Evolutionary conservation across 1,284 basidiomycete species (phyloP), one percentile per base, ranked within the genome.

Genomic region (Entoloma clypeatum): DNA sequence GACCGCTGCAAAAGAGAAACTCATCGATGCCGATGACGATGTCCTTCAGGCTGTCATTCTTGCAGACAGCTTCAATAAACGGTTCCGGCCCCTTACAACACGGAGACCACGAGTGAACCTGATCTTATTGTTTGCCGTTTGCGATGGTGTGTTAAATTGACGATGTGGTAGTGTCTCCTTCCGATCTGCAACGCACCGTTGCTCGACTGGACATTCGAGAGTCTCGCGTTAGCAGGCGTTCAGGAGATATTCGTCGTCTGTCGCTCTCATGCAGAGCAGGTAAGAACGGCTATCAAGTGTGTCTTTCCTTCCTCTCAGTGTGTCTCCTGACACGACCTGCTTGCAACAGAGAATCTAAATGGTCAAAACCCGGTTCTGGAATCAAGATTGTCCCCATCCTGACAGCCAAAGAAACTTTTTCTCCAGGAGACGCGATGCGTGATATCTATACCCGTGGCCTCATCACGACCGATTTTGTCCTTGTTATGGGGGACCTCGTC

Each of bases 161-260:
- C n/a, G n/a, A n/a, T n/a, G n/a, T n/a, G n/a, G n/a, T 41, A 92
- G 90, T 95, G 91, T 65, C 75, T 99, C 7, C 73, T 99, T 14
- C 95, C 95, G 0, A 79, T 99, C 49, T 94, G 93, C 66, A 95
- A 95, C 60, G 87, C 89, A 1, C 88, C 94, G 3, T 69, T 99
- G 24, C 74, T 99, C 22, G 86, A 92, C 54, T 98, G 94, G 92
- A 97, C 95, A 2, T 84, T 99, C 49, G 95, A 99, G 64, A 87
- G 87, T 58, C 77, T 99, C 33, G 84, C 90, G 22, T 72, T 93
- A 13, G 91, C 92, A 23, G 92, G 92, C 39, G 93, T 98, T 32
- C 87, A 94, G 58, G 90, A 98, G 65, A 89, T 97, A 47, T 95
- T 97, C 63, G 86, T 99, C 41, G 84, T 98, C 49, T 95, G 82